Evolutionary conservation across 441 rosid species (phyloP).

Genomic region (Gossypium gossypioides): DNA sequence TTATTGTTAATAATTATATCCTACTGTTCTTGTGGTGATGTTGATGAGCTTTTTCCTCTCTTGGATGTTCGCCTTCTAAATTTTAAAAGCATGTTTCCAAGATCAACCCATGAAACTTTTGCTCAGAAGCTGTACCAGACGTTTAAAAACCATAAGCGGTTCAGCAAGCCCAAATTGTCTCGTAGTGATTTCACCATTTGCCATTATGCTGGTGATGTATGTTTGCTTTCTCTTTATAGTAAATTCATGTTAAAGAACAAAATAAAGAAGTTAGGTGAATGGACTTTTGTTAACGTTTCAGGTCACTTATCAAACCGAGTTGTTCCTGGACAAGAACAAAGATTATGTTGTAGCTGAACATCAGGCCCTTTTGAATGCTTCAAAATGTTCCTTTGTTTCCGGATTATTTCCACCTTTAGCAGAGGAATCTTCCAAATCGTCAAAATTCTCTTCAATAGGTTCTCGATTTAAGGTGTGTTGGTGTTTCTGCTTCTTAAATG

Average conservation of each 20-base stretch:
- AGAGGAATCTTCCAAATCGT: slow-evolving; percentile 75
- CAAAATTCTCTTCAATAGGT: slow-evolving; percentile 95
- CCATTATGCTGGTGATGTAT: slow-evolving; percentile 97
- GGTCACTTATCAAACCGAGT: slow-evolving; percentile 97
- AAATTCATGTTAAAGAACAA: slow-evolving; percentile 9
- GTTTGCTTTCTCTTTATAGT: slow-evolving; percentile 21
- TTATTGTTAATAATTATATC: slow-evolving; percentile 12
- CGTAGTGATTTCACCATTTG: slow-evolving; percentile 87
- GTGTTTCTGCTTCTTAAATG: slow-evolving; percentile 15
- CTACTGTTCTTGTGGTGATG: slow-evolving; percentile 8
- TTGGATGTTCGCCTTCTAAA: neutral
- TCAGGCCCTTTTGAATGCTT: slow-evolving; percentile 83
- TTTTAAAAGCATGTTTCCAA: slow-evolving; percentile 75
- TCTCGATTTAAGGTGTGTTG: slow-evolving; percentile 84
- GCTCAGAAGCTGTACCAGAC: slow-evolving; percentile 97
- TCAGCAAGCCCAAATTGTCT: slow-evolving; percentile 87
- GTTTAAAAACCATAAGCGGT: slow-evolving; percentile 81
- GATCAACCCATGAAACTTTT: slow-evolving; percentile 97
- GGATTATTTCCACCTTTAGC: slow-evolving; percentile 66
- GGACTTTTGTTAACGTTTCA: slow-evolving; percentile 21
- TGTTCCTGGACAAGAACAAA: slow-evolving; percentile 94
- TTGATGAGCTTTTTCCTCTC: slow-evolving; percentile 24
- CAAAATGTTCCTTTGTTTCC: slow-evolving; percentile 77
- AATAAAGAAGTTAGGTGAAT: slow-evolving; percentile 3
- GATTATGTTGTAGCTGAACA: slow-evolving; percentile 99